Base-by-base conservation (phyloP, 495 filamentous ascomycete species). In the Neurospora discreta region DNA sequence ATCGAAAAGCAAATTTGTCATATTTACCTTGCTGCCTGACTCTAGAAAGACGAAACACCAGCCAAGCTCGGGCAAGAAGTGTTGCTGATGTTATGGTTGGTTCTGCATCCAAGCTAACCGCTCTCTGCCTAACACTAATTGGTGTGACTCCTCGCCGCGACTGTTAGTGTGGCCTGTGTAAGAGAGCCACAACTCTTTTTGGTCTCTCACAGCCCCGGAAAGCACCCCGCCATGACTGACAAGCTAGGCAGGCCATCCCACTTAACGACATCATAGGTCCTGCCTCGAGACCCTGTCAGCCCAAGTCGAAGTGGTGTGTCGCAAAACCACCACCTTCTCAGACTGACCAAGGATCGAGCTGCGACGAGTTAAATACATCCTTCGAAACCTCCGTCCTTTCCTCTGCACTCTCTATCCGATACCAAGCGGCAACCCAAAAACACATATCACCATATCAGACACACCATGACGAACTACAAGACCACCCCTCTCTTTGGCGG, bases 401-500 rank as follows among this genome's bases (percentile, higher is more conserved):
- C 69, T 2, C 26, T 16, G n/a, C 69, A n/a, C 5, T 65, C 20
- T 60, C 16, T 13, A 23, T 36, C 20, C 7, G 26, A 58, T 11
- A 67, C 44, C 46, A 67, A 38, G 23, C 71, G 42, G 16, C 20
- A 73, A 16, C 30, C 7, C 7, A 30, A 36, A 3, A 23, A 23
- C 18, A 44, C 18, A 68, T n/a, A n/a, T 8, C 16, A 52, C 39
- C 0, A 46, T 20, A 68, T 15, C 36, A 68, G 9, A 13, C 13
- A 38, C 58, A 43, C 70, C 65, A 83, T 83, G 82, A 71, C 82
- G 20, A 74, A 71, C 26, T 91, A 87, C 83, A 84, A 82, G 68
- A 81, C 78, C 74, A 87, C 86, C 76, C 84, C 85, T 60, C 89
- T 97, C 75, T 97, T 90, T 80, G 94, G 93, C 79, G 92, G 92